Evolutionary conservation across 257 asterid genomes (phyloP).

Genomic region (Fraxinus cuspidata): DNA sequence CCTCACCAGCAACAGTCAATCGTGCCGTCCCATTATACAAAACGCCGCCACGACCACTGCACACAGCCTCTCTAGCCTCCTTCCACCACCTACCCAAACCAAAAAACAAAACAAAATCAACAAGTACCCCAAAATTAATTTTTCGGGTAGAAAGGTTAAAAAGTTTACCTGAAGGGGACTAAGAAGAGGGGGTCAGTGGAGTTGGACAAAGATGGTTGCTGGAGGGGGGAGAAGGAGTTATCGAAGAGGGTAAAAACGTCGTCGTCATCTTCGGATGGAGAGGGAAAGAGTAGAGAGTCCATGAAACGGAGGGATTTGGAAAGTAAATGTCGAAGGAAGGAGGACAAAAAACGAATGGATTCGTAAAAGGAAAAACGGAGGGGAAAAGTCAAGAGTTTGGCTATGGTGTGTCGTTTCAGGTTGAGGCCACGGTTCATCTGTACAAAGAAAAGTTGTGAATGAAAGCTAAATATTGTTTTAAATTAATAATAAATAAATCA

Average conservation of each 20-base stretch:
- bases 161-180: neutral
- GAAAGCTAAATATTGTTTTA: neutral
- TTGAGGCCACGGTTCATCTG: slow-evolving; percentile 1
- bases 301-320: neutral
- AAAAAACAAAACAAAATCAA: neutral
- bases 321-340: neutral
- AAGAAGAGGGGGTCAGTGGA: slow-evolving; percentile 6
- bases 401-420: slow-evolving; percentile 2
- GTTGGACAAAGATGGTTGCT: slow-evolving; percentile 3
- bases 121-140: neutral
- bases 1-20: slow-evolving; percentile 23
- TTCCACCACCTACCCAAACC: neutral
- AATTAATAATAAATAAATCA: no score
- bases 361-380: neutral
- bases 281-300: neutral
- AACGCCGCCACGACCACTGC: slow-evolving; percentile 22
- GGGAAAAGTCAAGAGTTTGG: neutral
- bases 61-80: slow-evolving; percentile 2
- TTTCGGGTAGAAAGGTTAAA: neutral
- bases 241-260: slow-evolving; percentile 9
- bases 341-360: neutral
- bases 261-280: neutral
- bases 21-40: slow-evolving; percentile 34
- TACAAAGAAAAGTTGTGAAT: neutral
- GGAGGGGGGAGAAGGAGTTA: slow-evolving; percentile 7